phyloP scores from a whole-genome alignment of 495 filamentous ascomycete species.

The Talaromyces thailandensis region DNA sequence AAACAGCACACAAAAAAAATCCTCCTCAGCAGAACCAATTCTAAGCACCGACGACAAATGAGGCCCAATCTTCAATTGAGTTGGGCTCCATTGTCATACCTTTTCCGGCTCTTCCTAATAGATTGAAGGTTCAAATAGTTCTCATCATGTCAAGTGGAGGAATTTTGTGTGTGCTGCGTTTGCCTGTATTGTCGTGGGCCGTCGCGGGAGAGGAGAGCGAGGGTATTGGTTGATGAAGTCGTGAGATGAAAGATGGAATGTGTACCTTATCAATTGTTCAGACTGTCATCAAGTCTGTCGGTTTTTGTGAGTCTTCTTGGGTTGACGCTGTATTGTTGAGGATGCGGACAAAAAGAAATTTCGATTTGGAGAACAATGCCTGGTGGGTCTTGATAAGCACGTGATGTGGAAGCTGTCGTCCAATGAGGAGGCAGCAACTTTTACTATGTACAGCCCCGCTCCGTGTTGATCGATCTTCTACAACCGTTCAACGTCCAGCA shows the following conservation, averaged over 20 bases:
- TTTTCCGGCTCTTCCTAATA: constrained; percentile 48
- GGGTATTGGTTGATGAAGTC: not conserved
- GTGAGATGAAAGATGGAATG: not conserved
- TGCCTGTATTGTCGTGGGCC: too few species aligned
- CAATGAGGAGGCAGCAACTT: not conserved
- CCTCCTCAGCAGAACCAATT: constrained; percentile 39
- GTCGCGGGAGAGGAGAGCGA: not conserved
- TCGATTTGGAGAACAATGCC: not conserved
- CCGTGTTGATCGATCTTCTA: not conserved
- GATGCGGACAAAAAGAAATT: not conserved
- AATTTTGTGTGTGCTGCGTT: not conserved
- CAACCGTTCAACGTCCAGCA: not conserved
- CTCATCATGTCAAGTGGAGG: constrained; percentile 30
- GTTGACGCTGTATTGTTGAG: not conserved
- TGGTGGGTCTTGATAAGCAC: not conserved
- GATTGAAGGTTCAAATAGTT: constrained; percentile 30
- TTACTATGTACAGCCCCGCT: not conserved
- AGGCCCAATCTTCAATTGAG: constrained; percentile 7
- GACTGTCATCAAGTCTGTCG: not conserved
- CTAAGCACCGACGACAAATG: constrained; percentile 41
- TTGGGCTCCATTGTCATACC: constrained; percentile 27
- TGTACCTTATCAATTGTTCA: not conserved
- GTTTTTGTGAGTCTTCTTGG: not conserved
- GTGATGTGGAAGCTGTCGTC: not conserved
- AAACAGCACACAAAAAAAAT: constrained; percentile 15